Percentiles rank a stretch among this genome's conserved stretches.
Conservation (phyloP, 768 basidiomycete genomes). For the Trametes cubensis region DNA sequence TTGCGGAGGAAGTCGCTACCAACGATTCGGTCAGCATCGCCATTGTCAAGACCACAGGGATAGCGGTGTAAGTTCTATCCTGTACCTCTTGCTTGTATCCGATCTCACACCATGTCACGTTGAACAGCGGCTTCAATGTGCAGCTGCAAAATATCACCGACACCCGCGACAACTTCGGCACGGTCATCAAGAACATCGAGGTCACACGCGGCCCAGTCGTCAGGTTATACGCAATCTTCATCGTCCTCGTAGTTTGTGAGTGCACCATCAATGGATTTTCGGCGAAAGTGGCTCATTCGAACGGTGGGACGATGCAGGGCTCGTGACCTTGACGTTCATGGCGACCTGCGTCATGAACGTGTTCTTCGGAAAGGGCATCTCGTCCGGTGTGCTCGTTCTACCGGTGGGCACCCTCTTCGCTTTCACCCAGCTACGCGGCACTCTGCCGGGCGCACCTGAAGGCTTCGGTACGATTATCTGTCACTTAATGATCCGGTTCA, state of each 20-base stretch:
- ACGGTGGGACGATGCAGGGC: conserved; percentile 2
- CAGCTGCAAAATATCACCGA: conserved; percentile 16
- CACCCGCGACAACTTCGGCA: conserved; percentile 13
- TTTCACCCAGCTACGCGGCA: conserved; percentile 31
- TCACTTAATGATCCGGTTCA: not conserved
- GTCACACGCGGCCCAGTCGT: conserved; percentile 22
- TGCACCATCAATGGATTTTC: not conserved
- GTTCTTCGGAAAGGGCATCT: conserved; percentile 26
- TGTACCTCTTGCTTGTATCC: too few relatives aligned
- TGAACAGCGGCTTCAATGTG: conserved; percentile 20
- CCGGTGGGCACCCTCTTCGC: conserved; percentile 34
- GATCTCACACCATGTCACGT: too few relatives aligned
- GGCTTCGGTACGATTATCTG: conserved; percentile 27
- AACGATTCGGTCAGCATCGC: conserved; percentile 19
- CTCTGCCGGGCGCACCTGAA: conserved; percentile 31
- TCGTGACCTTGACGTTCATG: conserved; percentile 22
- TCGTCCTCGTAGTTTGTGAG: conserved; percentile 22
- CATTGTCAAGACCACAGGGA: conserved; percentile 15
- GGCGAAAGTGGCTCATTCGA: not conserved
- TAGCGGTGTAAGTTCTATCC: conserved; percentile 18
- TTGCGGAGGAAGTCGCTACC: conserved; percentile 10
- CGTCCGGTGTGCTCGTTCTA: conserved; percentile 27
- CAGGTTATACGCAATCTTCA: conserved; percentile 20
- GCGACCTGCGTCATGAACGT: conserved; percentile 23
- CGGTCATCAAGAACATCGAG: conserved; percentile 21